Evolutionary conservation across 2,329 filamentous ascomycete genomes (phyloP).

Genomic region (Trichoderma sp.): DNA sequence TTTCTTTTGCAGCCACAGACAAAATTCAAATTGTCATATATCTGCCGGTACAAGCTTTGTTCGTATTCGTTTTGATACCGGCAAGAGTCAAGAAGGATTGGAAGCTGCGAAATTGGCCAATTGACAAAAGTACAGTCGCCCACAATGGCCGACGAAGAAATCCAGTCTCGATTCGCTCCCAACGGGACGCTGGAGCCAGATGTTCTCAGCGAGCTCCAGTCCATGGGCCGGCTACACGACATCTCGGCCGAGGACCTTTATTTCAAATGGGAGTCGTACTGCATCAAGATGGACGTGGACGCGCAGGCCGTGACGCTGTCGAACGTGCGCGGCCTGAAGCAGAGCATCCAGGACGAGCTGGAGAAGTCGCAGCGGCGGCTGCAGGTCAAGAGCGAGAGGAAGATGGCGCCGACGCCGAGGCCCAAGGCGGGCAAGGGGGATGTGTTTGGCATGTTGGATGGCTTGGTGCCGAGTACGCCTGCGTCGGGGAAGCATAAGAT

Average conservation of each 20-base stretch:
- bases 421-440: conserved; percentile 53
- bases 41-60: neutral
- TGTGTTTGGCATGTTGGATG: conserved; percentile 83
- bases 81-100: neutral
- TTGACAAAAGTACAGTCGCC: conserved; percentile 10
- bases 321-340: conserved; percentile 76
- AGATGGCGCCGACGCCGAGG: conserved; percentile 63
- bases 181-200: conserved; percentile 66
- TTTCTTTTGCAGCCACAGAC: neutral
- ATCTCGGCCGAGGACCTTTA: conserved; percentile 84
- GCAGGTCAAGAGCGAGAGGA: conserved; percentile 64
- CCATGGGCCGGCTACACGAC: conserved; percentile 81
- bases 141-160: conserved; percentile 41
- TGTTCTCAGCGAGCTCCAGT: conserved; percentile 77
- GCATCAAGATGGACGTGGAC: conserved; percentile 87
- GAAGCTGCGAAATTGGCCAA: neutral
- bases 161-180: conserved; percentile 40
- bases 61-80: neutral
- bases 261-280: conserved; percentile 99
- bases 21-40: neutral
- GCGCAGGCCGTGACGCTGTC: conserved; percentile 69
- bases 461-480: conserved; percentile 66
- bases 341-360: conserved; percentile 79
- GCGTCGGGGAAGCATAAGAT: conserved; percentile 42
- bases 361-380: conserved; percentile 72